phyloP scores from a whole-genome alignment of 371 early-diverging fungal species.

The Coemansia sp. region DNA sequence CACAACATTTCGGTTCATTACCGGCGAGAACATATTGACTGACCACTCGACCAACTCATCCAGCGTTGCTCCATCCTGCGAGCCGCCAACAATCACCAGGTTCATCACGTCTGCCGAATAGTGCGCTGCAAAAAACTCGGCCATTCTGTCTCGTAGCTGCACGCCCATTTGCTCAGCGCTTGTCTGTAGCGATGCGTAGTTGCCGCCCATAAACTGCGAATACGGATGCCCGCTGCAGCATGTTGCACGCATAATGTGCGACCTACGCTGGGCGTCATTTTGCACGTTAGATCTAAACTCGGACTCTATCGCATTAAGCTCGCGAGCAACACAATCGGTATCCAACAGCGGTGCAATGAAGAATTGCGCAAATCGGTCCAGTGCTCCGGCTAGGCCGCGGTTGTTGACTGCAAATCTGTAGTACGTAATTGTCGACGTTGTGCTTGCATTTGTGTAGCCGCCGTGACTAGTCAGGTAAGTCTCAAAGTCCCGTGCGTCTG shows the following conservation, averaged over 20 bases:
- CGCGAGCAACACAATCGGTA: slow-evolving; percentile 79
- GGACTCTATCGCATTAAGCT: slow-evolving; percentile 88
- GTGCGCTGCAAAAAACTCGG: slow-evolving; percentile 81
- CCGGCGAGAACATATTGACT: slow-evolving; percentile 71
- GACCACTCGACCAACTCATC: slow-evolving; percentile 72
- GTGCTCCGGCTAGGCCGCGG: slow-evolving; percentile 78
- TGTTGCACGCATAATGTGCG: slow-evolving; percentile 74
- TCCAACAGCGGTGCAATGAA: slow-evolving; percentile 85
- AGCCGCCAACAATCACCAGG: slow-evolving; percentile 64
- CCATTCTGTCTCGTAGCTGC: slow-evolving; percentile 73
- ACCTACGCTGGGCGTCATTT: slow-evolving; percentile 76
- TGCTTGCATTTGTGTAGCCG: slow-evolving; percentile 96
- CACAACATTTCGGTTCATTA: slow-evolving; percentile 68
- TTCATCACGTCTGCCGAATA: slow-evolving; percentile 95
- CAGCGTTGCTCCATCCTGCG: slow-evolving; percentile 67
- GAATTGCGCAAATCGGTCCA: slow-evolving; percentile 91
- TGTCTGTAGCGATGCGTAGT: slow-evolving; percentile 73
- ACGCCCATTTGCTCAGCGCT: slow-evolving; percentile 64
- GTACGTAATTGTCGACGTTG: slow-evolving; percentile 76
- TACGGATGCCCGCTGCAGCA: slow-evolving; percentile 75
- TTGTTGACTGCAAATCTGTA: slow-evolving; percentile 91
- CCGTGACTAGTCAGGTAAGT: slow-evolving; percentile 54
- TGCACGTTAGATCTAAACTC: slow-evolving; percentile 87
- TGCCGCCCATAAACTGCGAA: slow-evolving; percentile 81
- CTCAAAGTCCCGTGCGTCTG: slow-evolving; percentile 84